Evolutionary conservation across 169 alveolate genomes (phyloP), one percentile per base, ranked within the genome.

Genomic region (Plasmodium gaboni): DNA sequence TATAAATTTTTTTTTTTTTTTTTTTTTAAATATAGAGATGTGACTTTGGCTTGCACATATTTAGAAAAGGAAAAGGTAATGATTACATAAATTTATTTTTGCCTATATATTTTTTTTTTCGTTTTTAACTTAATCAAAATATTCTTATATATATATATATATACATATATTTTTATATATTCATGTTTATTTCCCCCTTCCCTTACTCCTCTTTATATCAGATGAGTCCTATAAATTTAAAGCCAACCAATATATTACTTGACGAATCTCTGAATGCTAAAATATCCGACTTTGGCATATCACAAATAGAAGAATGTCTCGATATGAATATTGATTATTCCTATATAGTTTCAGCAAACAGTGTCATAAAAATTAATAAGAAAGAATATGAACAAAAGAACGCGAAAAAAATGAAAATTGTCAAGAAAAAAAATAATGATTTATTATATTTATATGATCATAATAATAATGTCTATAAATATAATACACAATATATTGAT

Each of bases 211-310:
- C 12, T 38, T 48, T 26, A 4, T 19, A 24, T 32, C 19, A 76
- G 88, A 19, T 48, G 7, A 44, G 55, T 22, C 89, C 67, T 5
- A 5, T 88, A 19, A 80, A 88, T 65, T 60, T 88, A 17, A 88
- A 88, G 10, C 93, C 93, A 10, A 74, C 93, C 12, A 88, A 88
- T 55, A 48, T 88, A 44, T 74, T 88, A 24, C 87, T 88, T 12
- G 93, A 88, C 55, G 88, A 70, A 22, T 68, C 89, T 51, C 51
- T 88, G 22, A 73, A 88, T 57, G 93, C 88, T 26, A 88, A 88
- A 22, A 32, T 88, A 32, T 53, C 89, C 3, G 93, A 88, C 60
- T 88, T 88, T 71, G 88, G 93, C 7, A 69, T 88, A 22, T 12
- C 28, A 26, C 72, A 88, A 50, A 88, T 88, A 19, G 93, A 88